Percentiles rank a stretch among this genome's conserved stretches.
Conservation (phyloP, 2,329 filamentous ascomycete genomes). For the Pseudogymnoascus sp. region DNA sequence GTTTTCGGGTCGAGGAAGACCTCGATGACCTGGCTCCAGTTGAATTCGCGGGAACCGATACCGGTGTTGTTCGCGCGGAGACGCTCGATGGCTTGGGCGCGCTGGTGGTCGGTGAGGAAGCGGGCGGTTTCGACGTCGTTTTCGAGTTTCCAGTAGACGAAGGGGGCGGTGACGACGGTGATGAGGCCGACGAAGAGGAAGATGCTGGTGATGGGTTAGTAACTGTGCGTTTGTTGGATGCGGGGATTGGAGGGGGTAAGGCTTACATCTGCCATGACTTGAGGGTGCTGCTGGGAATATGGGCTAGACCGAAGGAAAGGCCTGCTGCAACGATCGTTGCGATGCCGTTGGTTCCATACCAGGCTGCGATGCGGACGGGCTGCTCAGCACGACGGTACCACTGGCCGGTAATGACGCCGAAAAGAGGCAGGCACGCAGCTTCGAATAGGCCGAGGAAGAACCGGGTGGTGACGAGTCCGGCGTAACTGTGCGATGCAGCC, state of each 20-base stretch:
- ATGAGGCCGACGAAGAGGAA: conserved; percentile 59
- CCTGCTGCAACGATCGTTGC: conserved; percentile 29
- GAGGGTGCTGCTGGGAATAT: conserved; percentile 42
- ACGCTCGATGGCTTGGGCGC: conserved; percentile 61
- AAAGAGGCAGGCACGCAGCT: conserved; percentile 45
- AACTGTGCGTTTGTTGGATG: conserved; percentile 33
- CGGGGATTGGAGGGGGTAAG: conserved; percentile 41
- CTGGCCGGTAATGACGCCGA: conserved; percentile 35
- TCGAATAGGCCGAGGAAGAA: conserved; percentile 80
- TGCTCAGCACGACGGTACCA: conserved; percentile 36
- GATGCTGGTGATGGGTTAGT: conserved; percentile 57
- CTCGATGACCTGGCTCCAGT: conserved; percentile 57
- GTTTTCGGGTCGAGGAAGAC: conserved; percentile 44
- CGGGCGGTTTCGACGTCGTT: conserved; percentile 45
- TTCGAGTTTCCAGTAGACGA: conserved; percentile 56
- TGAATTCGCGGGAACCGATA: conserved; percentile 64
- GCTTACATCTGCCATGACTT: conserved; percentile 29
- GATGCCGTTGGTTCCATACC: conserved; percentile 31
- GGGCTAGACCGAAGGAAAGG: conserved; percentile 30
- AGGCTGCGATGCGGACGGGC: conserved; percentile 32
- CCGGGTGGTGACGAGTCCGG: conserved; percentile 67
- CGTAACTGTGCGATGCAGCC: conserved; percentile 53
- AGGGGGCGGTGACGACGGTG: conserved; percentile 51
- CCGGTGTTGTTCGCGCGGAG: conserved; percentile 71
- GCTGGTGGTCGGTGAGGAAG: conserved; percentile 59